These are phyloP conservation scores for Ceratobasidium sp. DNA, from an alignment of 1,284 basidiomycete genomes.

Conservation along the genomic window DNA sequence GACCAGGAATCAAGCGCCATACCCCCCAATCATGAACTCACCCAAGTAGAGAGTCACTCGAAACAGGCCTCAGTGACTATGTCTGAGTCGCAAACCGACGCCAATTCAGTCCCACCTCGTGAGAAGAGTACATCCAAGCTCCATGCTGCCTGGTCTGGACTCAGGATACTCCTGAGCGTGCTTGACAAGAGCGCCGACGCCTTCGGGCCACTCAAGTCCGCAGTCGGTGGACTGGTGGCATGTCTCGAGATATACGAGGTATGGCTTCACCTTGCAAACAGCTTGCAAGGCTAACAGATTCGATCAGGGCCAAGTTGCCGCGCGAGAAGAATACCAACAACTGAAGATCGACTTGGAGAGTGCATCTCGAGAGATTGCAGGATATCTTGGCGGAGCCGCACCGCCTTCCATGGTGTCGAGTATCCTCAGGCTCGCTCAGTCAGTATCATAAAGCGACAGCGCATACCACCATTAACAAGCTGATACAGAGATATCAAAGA, in stretches of 20 bases:
- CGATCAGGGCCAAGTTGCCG: too few species aligned
- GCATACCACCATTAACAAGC: background rate
- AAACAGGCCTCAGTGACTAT: too few species aligned
- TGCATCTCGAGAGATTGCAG: background rate
- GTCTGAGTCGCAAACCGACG: too few species aligned
- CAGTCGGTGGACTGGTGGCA: background rate
- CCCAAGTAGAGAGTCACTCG: too few species aligned
- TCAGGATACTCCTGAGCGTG: background rate
- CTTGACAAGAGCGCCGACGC: background rate
- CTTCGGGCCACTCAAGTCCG: constrained; percentile 10
- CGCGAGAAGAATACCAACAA: too few species aligned
- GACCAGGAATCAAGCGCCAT: too few species aligned
- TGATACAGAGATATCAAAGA: background rate
- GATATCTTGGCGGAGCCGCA: background rate
- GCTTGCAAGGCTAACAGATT: too few species aligned
- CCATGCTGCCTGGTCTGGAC: background rate
- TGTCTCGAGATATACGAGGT: background rate
- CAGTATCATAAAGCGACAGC: background rate
- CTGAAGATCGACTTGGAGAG: too few species aligned
- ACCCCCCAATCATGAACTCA: too few species aligned
- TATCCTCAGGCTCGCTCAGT: background rate
- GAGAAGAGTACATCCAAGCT: too few species aligned
- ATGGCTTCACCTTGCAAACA: background rate
- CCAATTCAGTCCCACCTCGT: too few species aligned
- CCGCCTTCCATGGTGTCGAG: background rate